Percentiles rank a stretch among this genome's conserved stretches.
phyloP scores from a whole-genome alignment of 2,329 filamentous ascomycete genomes.

The Colletotrichum musicola region DNA sequence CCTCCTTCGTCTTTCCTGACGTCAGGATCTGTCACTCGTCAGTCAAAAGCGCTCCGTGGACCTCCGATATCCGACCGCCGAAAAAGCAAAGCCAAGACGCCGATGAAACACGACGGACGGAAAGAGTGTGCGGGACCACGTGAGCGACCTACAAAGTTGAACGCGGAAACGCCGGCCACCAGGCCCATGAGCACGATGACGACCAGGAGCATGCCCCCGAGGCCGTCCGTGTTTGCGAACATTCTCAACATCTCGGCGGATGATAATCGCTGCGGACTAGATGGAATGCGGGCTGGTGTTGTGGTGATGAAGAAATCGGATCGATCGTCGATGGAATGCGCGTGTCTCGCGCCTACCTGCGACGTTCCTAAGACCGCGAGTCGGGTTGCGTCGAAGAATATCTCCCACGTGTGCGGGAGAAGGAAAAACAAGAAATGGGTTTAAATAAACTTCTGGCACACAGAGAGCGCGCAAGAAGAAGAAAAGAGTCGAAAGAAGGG shows the following conservation, averaged over 20 bases:
- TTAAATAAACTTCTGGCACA: conserved; percentile 8
- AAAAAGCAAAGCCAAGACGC: not conserved
- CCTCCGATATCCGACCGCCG: not conserved
- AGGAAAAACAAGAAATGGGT: not conserved
- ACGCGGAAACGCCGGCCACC: conserved; percentile 33
- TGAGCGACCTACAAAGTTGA: conserved; percentile 35
- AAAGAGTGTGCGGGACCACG: not conserved
- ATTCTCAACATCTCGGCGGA: conserved; percentile 34
- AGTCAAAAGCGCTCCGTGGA: not conserved
- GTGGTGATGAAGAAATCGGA: not conserved
- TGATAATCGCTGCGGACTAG: not conserved
- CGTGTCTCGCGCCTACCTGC: conserved; percentile 2
- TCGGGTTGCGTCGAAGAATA: not conserved
- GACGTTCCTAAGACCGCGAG: conserved; percentile 3
- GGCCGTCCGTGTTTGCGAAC: conserved; percentile 29
- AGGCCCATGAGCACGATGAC: conserved; percentile 37
- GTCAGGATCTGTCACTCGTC: conserved; percentile 29
- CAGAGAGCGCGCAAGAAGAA: not conserved
- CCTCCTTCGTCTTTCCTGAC: conserved; percentile 28
- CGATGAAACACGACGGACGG: not conserved
- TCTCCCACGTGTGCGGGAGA: conserved; percentile 9
- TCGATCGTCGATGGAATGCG: not conserved
- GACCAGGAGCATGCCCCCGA: conserved; percentile 26
- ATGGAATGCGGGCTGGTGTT: not conserved
- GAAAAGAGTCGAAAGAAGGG: conserved; percentile 1